These are phyloP conservation scores for Trametes coccinea DNA, from an alignment of 768 basidiomycete genomes.

Conservation along the genomic window DNA sequence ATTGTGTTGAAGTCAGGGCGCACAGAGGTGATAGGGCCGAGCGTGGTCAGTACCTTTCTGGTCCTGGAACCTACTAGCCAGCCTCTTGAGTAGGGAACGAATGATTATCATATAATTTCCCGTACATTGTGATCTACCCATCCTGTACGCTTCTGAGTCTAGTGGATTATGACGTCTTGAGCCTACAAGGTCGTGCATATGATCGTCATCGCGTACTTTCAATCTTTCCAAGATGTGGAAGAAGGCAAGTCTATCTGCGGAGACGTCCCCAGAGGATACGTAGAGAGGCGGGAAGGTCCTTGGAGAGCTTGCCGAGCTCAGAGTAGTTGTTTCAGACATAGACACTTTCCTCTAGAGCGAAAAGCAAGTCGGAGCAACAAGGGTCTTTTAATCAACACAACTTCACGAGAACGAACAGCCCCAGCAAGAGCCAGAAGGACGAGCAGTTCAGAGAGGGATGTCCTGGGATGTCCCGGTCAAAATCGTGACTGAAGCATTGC, in stretches of 20 bases:
- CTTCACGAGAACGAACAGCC: too few species aligned
- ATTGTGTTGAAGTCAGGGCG: background rate
- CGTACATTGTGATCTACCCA: conserved; percentile 85
- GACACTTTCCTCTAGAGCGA: too few species aligned
- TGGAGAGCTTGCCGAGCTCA: conserved; percentile 13
- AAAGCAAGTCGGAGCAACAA: too few species aligned
- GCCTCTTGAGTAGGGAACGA: background rate
- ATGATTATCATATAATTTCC: conserved; percentile 1
- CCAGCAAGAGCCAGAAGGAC: too few species aligned
- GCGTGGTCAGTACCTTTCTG: too few species aligned
- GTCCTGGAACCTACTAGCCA: conserved; percentile 62
- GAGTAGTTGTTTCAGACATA: background rate
- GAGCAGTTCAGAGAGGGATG: too few species aligned
- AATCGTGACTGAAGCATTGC: too few species aligned
- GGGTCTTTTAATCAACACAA: too few species aligned
- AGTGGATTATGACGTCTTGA: background rate
- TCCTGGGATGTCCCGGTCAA: too few species aligned
- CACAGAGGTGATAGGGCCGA: too few species aligned
- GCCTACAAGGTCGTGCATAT: background rate
- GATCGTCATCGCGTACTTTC: too few species aligned
- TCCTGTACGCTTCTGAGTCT: conserved; percentile 96
- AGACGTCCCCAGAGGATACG: conserved; percentile 47
- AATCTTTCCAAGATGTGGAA: conserved; percentile 87
- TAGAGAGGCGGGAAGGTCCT: conserved; percentile 66
- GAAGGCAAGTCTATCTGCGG: conserved; percentile 79